Base-by-base conservation (phyloP, 2,329 filamentous ascomycete species). In the Magnaporthales sp. region DNA sequence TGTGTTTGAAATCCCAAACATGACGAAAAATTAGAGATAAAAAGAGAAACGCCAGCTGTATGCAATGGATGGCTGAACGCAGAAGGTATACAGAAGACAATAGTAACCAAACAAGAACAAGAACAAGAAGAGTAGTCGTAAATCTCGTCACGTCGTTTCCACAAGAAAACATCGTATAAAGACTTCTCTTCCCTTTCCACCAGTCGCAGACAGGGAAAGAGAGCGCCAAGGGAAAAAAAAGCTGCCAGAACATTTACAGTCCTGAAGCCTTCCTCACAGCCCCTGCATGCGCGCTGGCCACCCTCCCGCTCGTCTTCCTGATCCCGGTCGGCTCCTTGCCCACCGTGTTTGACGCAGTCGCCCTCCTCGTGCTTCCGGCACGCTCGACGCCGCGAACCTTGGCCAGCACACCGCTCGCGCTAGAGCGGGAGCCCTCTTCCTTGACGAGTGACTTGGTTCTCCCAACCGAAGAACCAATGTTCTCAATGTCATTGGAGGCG, bases 401-500 rank as follows among this genome's bases (percentile, higher is more conserved):
- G 75, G 83, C 82, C 71, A 90, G 76, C 13, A 85, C 80, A 63
- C 82, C 81, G 4, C 84, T 84, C 31, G 83, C 82, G 69, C 84
- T 77, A 79, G 82, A 75, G 75, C 80, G 80, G 71, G 76, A 74
- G 78, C 75, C 68, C 51, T 85, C 86, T 71, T 87, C 85, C 38
- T 80, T 78, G 63, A 79, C 76, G 32, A 38, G 13, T 7, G 79
- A 78, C 71, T 90, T 89, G 58, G 83, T 83, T 32, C 81, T 72
- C 73, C 77, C 74, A 51, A 73, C 69, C 10, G 70, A 77, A 27
- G 80, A 77, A 32, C 88, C 87, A 75, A 89, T 83, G 72, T 92
- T 92, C 74, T 92, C 90, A 11, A 86, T 84, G 70, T 92, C 90
- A 68, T 90, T 86, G 24, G 86, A 88, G 13, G 87, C 83, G 71